Base-by-base conservation (phyloP, 768 basidiomycete genomes). In the Termitomyces sp. region DNA sequence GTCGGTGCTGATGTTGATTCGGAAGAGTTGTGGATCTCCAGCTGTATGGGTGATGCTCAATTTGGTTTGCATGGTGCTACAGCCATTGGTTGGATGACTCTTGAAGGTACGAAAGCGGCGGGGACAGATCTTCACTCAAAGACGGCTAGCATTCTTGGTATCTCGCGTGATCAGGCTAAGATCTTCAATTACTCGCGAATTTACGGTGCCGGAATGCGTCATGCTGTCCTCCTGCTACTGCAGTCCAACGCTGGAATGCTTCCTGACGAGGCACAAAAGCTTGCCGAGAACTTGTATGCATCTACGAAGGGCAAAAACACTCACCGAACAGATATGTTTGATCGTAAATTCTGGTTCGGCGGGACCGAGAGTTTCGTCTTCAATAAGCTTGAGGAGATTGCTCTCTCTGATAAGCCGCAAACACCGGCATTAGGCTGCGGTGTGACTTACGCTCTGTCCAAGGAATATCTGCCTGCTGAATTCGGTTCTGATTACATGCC, bases 131-230 rank as follows among this genome's bases (percentile, higher is more conserved):
- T 99, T 31, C 96, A 98, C 67, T 98, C 95, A 11, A 97, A 97
- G 75, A 96, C 95, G 2, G 97, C 96, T 11, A 83, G 73, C 57
- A 98, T 98, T 66, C 77, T 98, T 38, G 91, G 92, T 17, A 95
- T 95, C 62, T 91, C 93, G 40, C 84, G 96, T 32, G 94, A 98
- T 66, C 87, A 91, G 63, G 96, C 97, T 32, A 98, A 99, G 70
- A 92, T 95, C 35, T 99, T 99, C 83, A 99, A 99, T 68, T 99
- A 98, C 66, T 97, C 96, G 43, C 86, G 96, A 35, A 97, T 99
- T 63, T 98, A 98, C 65, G 95, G 96, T n/a, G 96, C 96, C 1
- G 97, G 95, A 6, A 92, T 94, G 86, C 87, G 88, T 56, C 95
- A 99, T 63, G 97, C 95, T 2, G 77, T 93, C 6, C 82, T 94